These are phyloP conservation scores for Yamadazyma atmosphaerica DNA, from an alignment of 1,139 yeast species.

Conservation along the genomic window DNA sequence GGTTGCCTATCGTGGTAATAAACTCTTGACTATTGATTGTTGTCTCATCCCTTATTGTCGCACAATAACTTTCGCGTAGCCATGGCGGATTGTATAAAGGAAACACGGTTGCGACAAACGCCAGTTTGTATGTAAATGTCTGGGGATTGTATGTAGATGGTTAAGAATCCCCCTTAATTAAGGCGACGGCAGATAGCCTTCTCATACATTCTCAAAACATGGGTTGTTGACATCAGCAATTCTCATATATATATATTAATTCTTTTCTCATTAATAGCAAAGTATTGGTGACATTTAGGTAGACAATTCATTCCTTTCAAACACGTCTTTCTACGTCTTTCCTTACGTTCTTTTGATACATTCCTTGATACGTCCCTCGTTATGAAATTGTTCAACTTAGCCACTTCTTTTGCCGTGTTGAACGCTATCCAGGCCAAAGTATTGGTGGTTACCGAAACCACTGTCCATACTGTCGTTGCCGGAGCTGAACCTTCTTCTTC, in stretches of 20 bases:
- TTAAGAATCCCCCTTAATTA: background rate
- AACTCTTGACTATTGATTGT: background rate
- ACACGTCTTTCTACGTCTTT: constrained; percentile 4
- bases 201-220: background rate
- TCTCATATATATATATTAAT: no score
- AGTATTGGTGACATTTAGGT: no score
- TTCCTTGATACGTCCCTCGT: constrained; percentile 5
- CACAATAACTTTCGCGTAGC: background rate
- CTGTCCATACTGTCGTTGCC: constrained; percentile 16
- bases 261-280: background rate
- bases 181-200: background rate
- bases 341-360: no score
- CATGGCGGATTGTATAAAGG: background rate
- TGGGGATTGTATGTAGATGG: background rate
- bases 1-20: no score
- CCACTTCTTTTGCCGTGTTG: constrained; percentile 17
- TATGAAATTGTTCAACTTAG: constrained; percentile 20
- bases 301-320: constrained; percentile 1
- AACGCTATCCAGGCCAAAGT: constrained; percentile 16
- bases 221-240: background rate
- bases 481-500: constrained; percentile 7
- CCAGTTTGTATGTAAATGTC: background rate
- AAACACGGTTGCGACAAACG: no score
- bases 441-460: constrained; percentile 20
- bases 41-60: background rate